A percentile compares a stretch with the other conserved stretches of the same genome.
phyloP scores from a whole-genome alignment of 1,284 basidiomycete species.

The Leccinum subspadiceum region DNA sequence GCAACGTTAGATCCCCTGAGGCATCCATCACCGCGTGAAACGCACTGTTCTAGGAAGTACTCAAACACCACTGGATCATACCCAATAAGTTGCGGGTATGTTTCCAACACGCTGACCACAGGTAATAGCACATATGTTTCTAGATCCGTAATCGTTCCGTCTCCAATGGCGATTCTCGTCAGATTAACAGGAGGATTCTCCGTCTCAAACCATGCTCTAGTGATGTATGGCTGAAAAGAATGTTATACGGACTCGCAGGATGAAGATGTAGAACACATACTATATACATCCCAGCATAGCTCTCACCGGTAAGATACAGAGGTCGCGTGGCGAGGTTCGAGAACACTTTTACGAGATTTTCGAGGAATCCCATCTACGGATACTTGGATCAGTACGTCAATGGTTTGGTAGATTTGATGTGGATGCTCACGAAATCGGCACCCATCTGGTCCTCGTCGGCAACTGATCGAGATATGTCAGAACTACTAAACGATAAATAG shows the following conservation, averaged over 20 bases:
- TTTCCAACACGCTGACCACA: slow-evolving; percentile 58
- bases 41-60: slow-evolving; percentile 65
- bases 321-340: too few relatives aligned
- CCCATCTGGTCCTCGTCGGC: not conserved
- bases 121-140: slow-evolving; percentile 51
- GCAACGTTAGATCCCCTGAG: not conserved
- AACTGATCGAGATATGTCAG: not conserved
- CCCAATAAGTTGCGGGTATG: slow-evolving; percentile 39
- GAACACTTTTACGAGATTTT: too few relatives aligned
- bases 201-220: slow-evolving; percentile 61
- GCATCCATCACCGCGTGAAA: not conserved
- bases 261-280: slow-evolving; percentile 34
- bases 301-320: too few relatives aligned
- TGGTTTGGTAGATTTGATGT: not conserved
- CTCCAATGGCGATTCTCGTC: slow-evolving; percentile 64
- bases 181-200: slow-evolving; percentile 62
- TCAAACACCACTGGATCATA: slow-evolving; percentile 60
- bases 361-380: not conserved
- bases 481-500: not conserved
- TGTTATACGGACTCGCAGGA: slow-evolving; percentile 2
- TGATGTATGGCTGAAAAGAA: slow-evolving; percentile 58
- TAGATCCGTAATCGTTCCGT: slow-evolving; percentile 52
- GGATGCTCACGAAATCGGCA: not conserved
- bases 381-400: not conserved
- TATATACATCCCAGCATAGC: too few relatives aligned